Base-by-base conservation (phyloP, 2,329 filamentous ascomycete species). In the Epichloe glyceriae region DNA sequence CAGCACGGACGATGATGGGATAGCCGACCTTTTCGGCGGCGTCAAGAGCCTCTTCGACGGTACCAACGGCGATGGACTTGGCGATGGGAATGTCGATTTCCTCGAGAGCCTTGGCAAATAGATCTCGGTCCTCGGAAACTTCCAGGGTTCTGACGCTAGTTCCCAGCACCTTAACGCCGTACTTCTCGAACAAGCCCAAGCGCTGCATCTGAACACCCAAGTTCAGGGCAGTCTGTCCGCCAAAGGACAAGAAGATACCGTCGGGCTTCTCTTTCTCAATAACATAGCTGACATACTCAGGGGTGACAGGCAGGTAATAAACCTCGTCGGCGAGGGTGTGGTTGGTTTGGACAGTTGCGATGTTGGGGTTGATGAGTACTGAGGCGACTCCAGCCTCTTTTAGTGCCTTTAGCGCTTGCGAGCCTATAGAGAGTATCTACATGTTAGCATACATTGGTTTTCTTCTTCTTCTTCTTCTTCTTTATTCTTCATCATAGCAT, bases 71-170 rank as follows among this genome's bases (percentile, higher is more conserved):
- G 61, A 95, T 89, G 7, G 90, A 96, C 72, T 96, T 87, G 51
- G 93, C 93, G 62, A 97, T 96, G 53, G 93, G 93, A 60, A 97
- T 97, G 64, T 96, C 78, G 65, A 98, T 98, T 74, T 97, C 91
- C 61, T 95, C 90, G 54, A 98, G 78, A 47, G 93, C 93, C 73
- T 94, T 90, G 54, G 91, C 83, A 67, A 98, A 98, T 56, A 97
- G 78, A 65, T 97, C 93, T 73, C 93, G 84, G 68, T 98, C 93
- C 72, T 97, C 91, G 63, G 85, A 91, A 50, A 90, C 86, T 77
- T 96, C 89, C 53, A 98, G 78, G 19, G 93, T 97, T 70, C 88
- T 84, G 64, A 97, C 85, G 67, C 88, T 94, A 46, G 93, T 98
- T 65, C 93, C 93, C 49, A 98, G 80, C 46, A 98, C 93, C 71